Evolutionary conservation across 2,329 filamentous ascomycete genomes (phyloP).

Genomic region (Clarireedia hainanense): DNA sequence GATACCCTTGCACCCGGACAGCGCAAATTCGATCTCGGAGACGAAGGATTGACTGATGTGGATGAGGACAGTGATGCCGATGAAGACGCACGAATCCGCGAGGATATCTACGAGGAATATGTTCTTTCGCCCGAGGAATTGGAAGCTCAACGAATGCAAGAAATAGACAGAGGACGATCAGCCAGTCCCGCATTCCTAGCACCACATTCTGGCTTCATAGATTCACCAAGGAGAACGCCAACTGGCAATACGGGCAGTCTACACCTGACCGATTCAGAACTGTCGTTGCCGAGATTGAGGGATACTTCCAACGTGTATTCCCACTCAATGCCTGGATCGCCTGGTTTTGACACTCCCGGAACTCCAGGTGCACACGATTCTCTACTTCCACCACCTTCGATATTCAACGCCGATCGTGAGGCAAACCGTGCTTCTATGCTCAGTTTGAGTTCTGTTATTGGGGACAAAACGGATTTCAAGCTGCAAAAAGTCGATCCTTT

Average conservation of each 20-base stretch:
- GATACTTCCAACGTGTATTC: slow-evolving; percentile 3
- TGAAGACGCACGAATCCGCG: slow-evolving; percentile 1
- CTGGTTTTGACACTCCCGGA: slow-evolving; percentile 3
- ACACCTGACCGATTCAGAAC: slow-evolving; percentile 7
- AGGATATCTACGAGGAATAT: slow-evolving; percentile 10
- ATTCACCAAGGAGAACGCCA: slow-evolving; percentile 1
- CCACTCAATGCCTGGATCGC: slow-evolving; percentile 5
- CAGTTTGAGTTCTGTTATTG: slow-evolving; percentile 41
- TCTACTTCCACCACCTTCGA: slow-evolving; percentile 9
- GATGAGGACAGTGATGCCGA: slow-evolving; percentile 5
- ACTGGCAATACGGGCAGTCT: not conserved
- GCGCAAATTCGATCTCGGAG: not conserved
- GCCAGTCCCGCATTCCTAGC: slow-evolving; percentile 4
- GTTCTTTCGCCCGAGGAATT: slow-evolving; percentile 8
- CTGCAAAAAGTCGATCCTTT: slow-evolving; percentile 60
- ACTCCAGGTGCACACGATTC: slow-evolving; percentile 7
- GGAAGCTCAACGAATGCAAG: slow-evolving; percentile 1
- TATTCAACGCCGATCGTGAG: slow-evolving; percentile 1
- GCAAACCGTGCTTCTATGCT: slow-evolving; percentile 34
- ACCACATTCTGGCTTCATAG: slow-evolving; percentile 2
- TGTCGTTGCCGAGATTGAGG: slow-evolving; percentile 4
- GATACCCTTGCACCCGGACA: not conserved
- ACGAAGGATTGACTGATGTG: slow-evolving; percentile 6
- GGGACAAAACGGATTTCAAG: slow-evolving; percentile 53
- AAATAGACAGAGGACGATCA: not conserved